Conservation (phyloP, 371 early-diverging fungal species). For the Gilbertella persicaria region DNA sequence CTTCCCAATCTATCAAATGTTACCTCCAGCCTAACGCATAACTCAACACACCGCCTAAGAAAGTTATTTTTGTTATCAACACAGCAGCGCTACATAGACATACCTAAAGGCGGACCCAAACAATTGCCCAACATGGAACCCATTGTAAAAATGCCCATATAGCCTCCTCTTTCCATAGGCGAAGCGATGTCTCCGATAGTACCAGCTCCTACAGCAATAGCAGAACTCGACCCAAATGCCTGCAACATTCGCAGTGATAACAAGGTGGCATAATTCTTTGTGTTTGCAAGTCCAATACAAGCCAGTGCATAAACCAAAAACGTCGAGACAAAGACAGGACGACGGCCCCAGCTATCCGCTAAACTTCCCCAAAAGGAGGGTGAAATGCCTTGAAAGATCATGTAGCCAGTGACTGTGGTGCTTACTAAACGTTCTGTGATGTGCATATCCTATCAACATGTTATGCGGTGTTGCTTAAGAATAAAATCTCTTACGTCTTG, state of each 20-base stretch:
- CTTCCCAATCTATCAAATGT: too few species aligned
- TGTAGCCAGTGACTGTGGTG: conserved; percentile 29
- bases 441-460: conserved; percentile 17
- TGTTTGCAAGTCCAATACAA: conserved; percentile 57
- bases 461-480: background rate
- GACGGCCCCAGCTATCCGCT: conserved; percentile 60
- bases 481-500: conserved; percentile 1
- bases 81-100: conserved; percentile 7
- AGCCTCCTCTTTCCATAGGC: conserved; percentile 55
- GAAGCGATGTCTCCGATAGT: conserved; percentile 7
- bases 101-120: conserved; percentile 46
- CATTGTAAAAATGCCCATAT: conserved; percentile 61
- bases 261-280: conserved; percentile 49
- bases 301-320: conserved; percentile 54
- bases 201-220: conserved; percentile 50
- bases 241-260: conserved; percentile 61
- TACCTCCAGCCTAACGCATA: conserved; percentile 21
- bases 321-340: conserved; percentile 57
- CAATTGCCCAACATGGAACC: conserved; percentile 49
- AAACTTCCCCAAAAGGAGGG: conserved; percentile 62
- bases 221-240: conserved; percentile 63
- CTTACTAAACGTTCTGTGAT: conserved; percentile 23
- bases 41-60: conserved; percentile 17
- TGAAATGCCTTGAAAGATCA: conserved; percentile 32
- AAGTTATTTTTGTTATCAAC: background rate